A percentile compares a stretch with the other conserved stretches of the same genome.
Evolutionary conservation across 805 yeast species (phyloP).

Genomic region (Pichia phayaonensis): DNA sequence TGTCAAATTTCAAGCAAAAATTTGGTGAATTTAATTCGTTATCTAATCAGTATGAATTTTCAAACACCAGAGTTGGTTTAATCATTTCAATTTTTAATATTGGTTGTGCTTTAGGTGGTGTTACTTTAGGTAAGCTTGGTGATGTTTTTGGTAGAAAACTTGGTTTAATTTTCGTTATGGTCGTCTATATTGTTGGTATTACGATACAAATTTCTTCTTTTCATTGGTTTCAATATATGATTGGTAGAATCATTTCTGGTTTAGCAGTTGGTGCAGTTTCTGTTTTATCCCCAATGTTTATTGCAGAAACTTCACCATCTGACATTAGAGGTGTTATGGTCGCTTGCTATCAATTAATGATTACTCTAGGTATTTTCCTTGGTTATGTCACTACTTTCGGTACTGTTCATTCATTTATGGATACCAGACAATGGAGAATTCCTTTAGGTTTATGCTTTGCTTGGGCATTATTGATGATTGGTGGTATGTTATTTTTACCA

Average conservation of each 20-base stretch:
- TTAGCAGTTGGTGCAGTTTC: slow-evolving; percentile 46
- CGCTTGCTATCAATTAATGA: slow-evolving; percentile 58
- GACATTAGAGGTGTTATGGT: slow-evolving; percentile 62
- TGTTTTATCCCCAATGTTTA: slow-evolving; percentile 46
- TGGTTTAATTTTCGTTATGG: slow-evolving; percentile 44
- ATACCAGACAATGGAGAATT: slow-evolving; percentile 54
- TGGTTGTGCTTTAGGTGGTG: slow-evolving; percentile 67
- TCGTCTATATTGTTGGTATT: slow-evolving; percentile 51
- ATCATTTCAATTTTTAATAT: slow-evolving; percentile 61
- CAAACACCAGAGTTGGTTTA: slow-evolving; percentile 47
- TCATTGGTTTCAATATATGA: slow-evolving; percentile 51
- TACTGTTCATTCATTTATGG: slow-evolving; percentile 39
- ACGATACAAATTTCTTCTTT: slow-evolving; percentile 48
- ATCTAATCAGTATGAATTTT: slow-evolving; percentile 34
- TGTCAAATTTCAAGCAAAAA: slow-evolving; percentile 43
- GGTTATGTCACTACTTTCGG: slow-evolving; percentile 62
- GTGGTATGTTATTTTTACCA: slow-evolving; percentile 51
- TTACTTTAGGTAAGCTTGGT: slow-evolving; percentile 45
- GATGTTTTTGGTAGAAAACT: slow-evolving; percentile 52
- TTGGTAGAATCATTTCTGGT: slow-evolving; percentile 52
- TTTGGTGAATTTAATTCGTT: slow-evolving; percentile 37
- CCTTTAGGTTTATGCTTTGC: slow-evolving; percentile 43
- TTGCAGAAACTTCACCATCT: slow-evolving; percentile 62
- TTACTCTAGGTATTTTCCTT: slow-evolving; percentile 59
- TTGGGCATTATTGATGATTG: slow-evolving; percentile 41